A percentile compares a stretch with the other conserved stretches of the same genome.
phyloP scores from a whole-genome alignment of 129 eudicot genomes.

The Arctium lappa region DNA sequence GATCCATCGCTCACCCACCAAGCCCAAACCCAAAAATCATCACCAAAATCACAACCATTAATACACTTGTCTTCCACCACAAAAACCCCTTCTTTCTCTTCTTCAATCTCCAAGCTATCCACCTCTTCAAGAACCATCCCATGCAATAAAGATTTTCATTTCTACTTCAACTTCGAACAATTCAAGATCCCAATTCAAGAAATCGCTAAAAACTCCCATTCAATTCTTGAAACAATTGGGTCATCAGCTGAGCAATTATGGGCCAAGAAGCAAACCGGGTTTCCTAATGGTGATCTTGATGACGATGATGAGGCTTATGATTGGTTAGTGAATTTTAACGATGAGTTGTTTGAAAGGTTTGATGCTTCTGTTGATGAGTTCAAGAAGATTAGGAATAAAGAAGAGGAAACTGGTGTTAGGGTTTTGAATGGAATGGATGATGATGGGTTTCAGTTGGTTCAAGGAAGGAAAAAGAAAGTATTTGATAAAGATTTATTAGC shows the following conservation, averaged over 20 bases:
- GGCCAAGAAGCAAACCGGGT: slow-evolving; percentile 28
- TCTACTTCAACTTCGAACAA: slow-evolving; percentile 55
- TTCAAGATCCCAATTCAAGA: slow-evolving; percentile 44
- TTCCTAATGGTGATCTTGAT: slow-evolving; percentile 34
- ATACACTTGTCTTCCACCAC: slow-evolving; percentile 18
- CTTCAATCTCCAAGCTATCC: slow-evolving; percentile 53
- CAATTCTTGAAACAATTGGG: slow-evolving; percentile 37
- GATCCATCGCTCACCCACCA: slow-evolving; percentile 22
- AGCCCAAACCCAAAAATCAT: slow-evolving; percentile 23
- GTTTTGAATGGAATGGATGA: slow-evolving; percentile 22
- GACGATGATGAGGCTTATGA: slow-evolving; percentile 44
- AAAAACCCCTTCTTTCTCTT: slow-evolving; percentile 16
- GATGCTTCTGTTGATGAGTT: slow-evolving; percentile 63
- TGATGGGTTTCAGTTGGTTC: slow-evolving; percentile 76
- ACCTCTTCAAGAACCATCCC: slow-evolving; percentile 62
- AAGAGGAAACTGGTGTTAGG: slow-evolving; percentile 49
- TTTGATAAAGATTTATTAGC: slow-evolving; percentile 6
- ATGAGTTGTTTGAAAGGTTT: slow-evolving; percentile 55
- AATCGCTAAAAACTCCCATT: slow-evolving; percentile 33
- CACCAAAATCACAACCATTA: slow-evolving; percentile 23
- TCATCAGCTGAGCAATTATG: slow-evolving; percentile 35
- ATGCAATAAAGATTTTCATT: slow-evolving; percentile 55
- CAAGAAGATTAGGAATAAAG: slow-evolving; percentile 30
- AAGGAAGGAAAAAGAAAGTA: slow-evolving; percentile 54
- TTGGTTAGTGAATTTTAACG: slow-evolving; percentile 61